phyloP scores from a whole-genome alignment of 345 rosid species.

The Gynandropsis gynandra region DNA sequence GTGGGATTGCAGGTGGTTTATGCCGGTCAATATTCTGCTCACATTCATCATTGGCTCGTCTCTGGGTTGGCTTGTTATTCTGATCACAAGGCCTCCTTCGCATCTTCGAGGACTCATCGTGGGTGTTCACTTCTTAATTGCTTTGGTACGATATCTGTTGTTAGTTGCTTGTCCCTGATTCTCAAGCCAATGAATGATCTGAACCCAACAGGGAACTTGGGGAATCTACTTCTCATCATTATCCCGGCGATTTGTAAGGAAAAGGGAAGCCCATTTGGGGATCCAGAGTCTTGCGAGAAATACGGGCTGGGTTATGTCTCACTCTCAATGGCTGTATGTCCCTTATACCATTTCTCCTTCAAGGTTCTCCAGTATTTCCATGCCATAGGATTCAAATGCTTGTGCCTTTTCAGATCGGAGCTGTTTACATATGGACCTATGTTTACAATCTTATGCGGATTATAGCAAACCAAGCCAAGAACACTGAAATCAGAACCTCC shows the following conservation, averaged over 20 bases:
- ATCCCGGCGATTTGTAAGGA: constrained; percentile 70
- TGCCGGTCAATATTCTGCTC: constrained; percentile 47
- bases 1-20: constrained; percentile 40
- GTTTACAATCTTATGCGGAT: constrained; percentile 45
- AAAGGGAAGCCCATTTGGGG: constrained; percentile 56
- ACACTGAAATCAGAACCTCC: constrained; percentile 17
- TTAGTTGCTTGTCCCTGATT: neutral
- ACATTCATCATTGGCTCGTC: constrained; percentile 47
- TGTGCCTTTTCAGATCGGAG: constrained; percentile 41
- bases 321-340: constrained; percentile 63
- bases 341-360: neutral
- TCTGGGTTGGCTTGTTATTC: constrained; percentile 46
- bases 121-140: constrained; percentile 19
- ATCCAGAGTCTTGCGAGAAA: constrained; percentile 39
- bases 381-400: constrained; percentile 5
- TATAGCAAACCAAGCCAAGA: constrained; percentile 21
- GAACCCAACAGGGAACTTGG: constrained; percentile 46
- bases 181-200: no score
- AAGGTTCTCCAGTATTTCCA: neutral
- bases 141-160: constrained; percentile 24
- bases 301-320: constrained; percentile 51
- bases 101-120: constrained; percentile 30
- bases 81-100: constrained; percentile 38
- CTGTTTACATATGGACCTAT: constrained; percentile 53
- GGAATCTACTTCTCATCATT: constrained; percentile 53